Percentiles rank a stretch among this genome's conserved stretches.
Conservation (phyloP, 306 rosid species). For the Cucurbita pepo region DNA sequence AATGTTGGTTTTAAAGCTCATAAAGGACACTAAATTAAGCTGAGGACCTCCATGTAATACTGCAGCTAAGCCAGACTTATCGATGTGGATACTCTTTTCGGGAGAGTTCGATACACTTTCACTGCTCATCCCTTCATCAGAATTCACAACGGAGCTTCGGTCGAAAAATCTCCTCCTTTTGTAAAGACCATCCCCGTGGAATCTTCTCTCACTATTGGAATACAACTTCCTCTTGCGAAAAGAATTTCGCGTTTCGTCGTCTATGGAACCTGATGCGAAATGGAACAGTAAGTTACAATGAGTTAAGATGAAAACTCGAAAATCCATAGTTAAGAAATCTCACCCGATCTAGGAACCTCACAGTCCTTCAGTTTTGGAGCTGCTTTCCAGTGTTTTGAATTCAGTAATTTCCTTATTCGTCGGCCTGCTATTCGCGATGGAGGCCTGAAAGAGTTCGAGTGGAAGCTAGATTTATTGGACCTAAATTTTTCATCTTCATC, state of each 20-base stretch:
- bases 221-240: conserved; percentile 49
- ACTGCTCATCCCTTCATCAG: conserved; percentile 65
- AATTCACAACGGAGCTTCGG: conserved; percentile 33
- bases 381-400: conserved; percentile 62
- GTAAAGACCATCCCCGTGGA: conserved; percentile 24
- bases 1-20: not conserved
- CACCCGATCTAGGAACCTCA: conserved; percentile 55
- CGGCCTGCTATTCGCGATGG: conserved; percentile 31
- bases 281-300: not conserved
- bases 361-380: conserved; percentile 76
- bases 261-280: conserved; percentile 22
- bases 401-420: conserved; percentile 54
- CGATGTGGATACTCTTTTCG: conserved; percentile 26
- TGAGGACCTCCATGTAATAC: conserved; percentile 19
- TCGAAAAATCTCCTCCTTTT: conserved; percentile 56
- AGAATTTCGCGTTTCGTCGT: conserved; percentile 22
- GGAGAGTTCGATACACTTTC: conserved; percentile 66
- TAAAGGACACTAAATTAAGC: not conserved
- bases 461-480: conserved; percentile 44
- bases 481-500: conserved; percentile 82
- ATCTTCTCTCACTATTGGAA: conserved; percentile 36
- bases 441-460: conserved; percentile 42
- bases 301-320: not conserved
- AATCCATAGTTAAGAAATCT: not conserved
- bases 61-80: conserved; percentile 22